phyloP scores from a whole-genome alignment of 345 rosid species.

The Citrus sinensis region DVS_A1.0 CM039163.1:45475001-45475500 shows the following conservation, averaged over 20 bases:
- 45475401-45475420: conserved; percentile 14
- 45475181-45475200: conserved; percentile 49
- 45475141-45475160: conserved; percentile 56
- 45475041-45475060: conserved; percentile 50
- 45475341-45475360: conserved; percentile 26
- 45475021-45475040: conserved; percentile 60
- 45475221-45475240: conserved; percentile 56
- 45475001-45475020: conserved; percentile 74
- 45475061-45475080: conserved; percentile 33
- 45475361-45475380: conserved; percentile 15
- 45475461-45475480: too few species aligned
- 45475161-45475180: conserved; percentile 33
- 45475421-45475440: conserved; percentile 8
- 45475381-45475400: conserved; percentile 28
- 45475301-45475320: conserved; percentile 69
- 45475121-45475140: conserved; percentile 67
- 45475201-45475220: conserved; percentile 48
- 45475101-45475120: conserved; percentile 55
- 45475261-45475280: conserved; percentile 40
- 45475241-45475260: conserved; percentile 51
- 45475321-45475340: conserved; percentile 40
- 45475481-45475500: neutral
- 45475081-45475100: conserved; percentile 37
- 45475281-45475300: conserved; percentile 42
- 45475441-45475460: conserved; percentile 15